Evolutionary conservation across 1,284 basidiomycete genomes (phyloP), one percentile per base, ranked within the genome.

Genomic region (Ceratorhiza oryzae-sativae): DNA sequence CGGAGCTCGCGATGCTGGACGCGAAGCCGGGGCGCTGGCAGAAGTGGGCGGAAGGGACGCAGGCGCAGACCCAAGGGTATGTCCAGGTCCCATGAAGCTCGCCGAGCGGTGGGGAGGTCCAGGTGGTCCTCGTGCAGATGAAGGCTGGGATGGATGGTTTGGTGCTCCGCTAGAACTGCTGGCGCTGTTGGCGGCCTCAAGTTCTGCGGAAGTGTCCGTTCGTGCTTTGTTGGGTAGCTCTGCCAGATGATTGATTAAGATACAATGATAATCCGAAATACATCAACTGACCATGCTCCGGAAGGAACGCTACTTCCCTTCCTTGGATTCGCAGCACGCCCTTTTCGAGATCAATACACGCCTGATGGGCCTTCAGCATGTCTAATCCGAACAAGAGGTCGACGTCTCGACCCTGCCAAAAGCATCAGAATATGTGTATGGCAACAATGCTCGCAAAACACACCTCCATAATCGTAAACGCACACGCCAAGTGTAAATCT

Each of bases 311-410:
- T 8, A 99, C 90, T 79, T 95, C 91, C 30, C 91, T 86, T 2
- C 88, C 91, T 81, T 95, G 90, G 72, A 99, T 97, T 32, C 95
- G 86, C 18, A 99, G 86, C 12, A 92, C 91, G 77, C 91, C 89
- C 80, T 94, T 93, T 73, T 89, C 85, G 30, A 99, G 87, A 80
- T 99, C 97, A 79, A 99, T 98, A 77, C 89, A 92, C 9, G 95
- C 96, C 80, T 98, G 95, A 79, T 98, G 94, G 1, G 95, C 91
- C 81, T 97, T 98, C 71, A 99, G 88, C 97, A 99, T 99, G 84
- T 99, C 97, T 20, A 99, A 85, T 3, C 97, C 97, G 67, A 99
- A 92, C 1, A 99, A 84, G 23, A 99, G 87, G 77, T 99, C 97
- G 48, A 98, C 95, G 71, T 92, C 89, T 39, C 90, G 87, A 27